These are phyloP conservation scores for Hericium alpestre DNA, from an alignment of 768 basidiomycete species.

Conservation along the genomic window DNA sequence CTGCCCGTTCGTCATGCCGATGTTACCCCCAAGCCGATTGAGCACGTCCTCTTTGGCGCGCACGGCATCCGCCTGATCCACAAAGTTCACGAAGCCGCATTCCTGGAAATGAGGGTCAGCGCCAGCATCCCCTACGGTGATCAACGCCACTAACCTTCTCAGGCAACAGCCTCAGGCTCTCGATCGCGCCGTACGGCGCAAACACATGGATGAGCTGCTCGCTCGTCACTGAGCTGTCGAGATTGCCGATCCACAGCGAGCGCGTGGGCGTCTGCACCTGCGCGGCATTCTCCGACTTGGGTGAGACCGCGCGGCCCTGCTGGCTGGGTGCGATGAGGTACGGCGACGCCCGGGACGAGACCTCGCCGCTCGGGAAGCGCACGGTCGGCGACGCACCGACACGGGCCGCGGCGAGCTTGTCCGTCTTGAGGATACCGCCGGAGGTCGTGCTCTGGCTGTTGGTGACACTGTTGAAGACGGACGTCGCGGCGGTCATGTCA, in stretches of 20 bases:
- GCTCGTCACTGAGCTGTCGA: conserved; percentile 89
- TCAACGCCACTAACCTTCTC: conserved; percentile 65
- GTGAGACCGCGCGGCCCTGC: conserved; percentile 70
- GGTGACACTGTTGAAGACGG: conserved; percentile 27
- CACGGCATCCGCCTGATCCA: conserved; percentile 91
- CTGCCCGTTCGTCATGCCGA: conserved; percentile 90
- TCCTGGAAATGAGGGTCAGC: conserved; percentile 43
- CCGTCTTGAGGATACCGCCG: conserved; percentile 23
- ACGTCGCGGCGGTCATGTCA: conserved; percentile 49
- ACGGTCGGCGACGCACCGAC: conserved; percentile 9
- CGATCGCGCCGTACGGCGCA: conserved; percentile 93
- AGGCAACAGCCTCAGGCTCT: conserved; percentile 86
- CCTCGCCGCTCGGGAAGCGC: conserved; percentile 13
- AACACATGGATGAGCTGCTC: conserved; percentile 94
- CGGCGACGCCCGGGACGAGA: conserved; percentile 36
- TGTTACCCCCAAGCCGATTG: conserved; percentile 88
- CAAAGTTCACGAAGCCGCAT: conserved; percentile 98
- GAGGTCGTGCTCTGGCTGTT: conserved; percentile 21
- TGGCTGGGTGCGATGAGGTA: conserved; percentile 60
- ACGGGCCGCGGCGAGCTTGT: conserved; percentile 14
- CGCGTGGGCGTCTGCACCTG: conserved; percentile 91
- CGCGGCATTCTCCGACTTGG: conserved; percentile 65
- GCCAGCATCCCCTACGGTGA: not conserved
- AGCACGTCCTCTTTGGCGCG: conserved; percentile 96
- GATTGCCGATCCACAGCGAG: conserved; percentile 96